phyloP scores from a whole-genome alignment of 257 asterid genomes.

The Plantago elongata region DNA sequence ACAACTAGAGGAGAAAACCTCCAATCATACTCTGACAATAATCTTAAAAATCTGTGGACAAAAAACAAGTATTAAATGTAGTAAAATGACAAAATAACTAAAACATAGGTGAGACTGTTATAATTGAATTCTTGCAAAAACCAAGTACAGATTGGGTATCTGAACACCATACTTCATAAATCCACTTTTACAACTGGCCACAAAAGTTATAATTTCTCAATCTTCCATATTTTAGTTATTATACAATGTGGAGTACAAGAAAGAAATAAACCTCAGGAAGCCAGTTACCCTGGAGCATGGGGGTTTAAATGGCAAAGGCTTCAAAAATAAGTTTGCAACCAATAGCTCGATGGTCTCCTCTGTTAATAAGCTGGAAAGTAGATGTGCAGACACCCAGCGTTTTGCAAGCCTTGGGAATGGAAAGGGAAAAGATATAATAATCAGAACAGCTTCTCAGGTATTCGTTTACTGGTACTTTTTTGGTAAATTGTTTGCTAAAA shows the following conservation, averaged over 20 bases:
- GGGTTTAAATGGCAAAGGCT: slow-evolving; percentile 70
- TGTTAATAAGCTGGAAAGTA: slow-evolving; percentile 59
- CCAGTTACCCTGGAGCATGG: slow-evolving; percentile 87
- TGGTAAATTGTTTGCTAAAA: slow-evolving; percentile 1
- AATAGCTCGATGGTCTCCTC: slow-evolving; percentile 92
- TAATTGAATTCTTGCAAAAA: background rate
- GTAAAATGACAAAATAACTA: slow-evolving; percentile 7
- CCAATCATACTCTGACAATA: slow-evolving; percentile 87
- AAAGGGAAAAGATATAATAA: background rate
- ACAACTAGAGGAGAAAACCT: slow-evolving; percentile 70
- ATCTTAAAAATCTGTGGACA: slow-evolving; percentile 71
- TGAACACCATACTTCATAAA: background rate
- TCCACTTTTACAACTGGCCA: slow-evolving; percentile 5
- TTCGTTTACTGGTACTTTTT: background rate
- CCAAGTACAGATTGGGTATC: slow-evolving; percentile 7
- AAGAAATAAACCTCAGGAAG: slow-evolving; percentile 57
- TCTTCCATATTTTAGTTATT: background rate
- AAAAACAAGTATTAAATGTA: slow-evolving; percentile 2
- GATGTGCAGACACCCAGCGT: slow-evolving; percentile 96
- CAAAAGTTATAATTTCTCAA: background rate
- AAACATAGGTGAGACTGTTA: background rate
- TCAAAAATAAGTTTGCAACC: slow-evolving; percentile 83
- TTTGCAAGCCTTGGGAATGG: slow-evolving; percentile 70
- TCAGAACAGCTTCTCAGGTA: slow-evolving; percentile 15
- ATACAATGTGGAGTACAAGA: background rate